Evolutionary conservation across 176 grass and related monocot genomes (phyloP).

Genomic region (Poa annua): DNA sequence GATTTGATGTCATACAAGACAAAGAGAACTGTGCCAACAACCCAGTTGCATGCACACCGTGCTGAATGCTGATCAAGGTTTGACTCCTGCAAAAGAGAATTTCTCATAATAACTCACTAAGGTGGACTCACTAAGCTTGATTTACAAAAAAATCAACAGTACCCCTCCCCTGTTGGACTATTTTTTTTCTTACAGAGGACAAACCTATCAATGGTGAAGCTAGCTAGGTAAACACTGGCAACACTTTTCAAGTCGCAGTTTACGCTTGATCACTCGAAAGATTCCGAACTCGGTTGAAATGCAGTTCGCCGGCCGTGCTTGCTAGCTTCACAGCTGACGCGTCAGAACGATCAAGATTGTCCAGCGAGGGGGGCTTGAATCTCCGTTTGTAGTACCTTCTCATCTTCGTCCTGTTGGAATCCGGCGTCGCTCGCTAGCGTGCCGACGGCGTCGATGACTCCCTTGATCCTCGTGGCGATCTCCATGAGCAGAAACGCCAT

Average conservation of each 20-base stretch:
- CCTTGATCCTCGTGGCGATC: conserved; percentile 52
- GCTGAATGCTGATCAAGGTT: no score
- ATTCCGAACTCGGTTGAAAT: background rate
- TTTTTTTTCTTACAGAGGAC: no score
- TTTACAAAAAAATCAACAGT: no score
- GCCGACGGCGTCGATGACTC: conserved; percentile 55
- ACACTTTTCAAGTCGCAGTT: background rate
- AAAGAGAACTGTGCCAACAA: no score
- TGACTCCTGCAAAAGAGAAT: no score
- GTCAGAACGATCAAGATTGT: background rate
- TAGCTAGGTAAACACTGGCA: background rate
- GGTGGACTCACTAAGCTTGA: no score
- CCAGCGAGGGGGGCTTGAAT: conserved; percentile 9
- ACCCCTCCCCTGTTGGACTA: no score
- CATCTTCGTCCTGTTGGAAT: conserved; percentile 43
- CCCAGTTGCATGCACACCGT: no score
- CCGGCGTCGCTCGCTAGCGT: conserved; percentile 40
- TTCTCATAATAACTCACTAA: no score
- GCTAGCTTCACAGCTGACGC: background rate
- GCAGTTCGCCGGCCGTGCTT: conserved; percentile 9
- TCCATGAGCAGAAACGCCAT: conserved; percentile 54
- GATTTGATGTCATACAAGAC: no score
- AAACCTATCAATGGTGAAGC: background rate
- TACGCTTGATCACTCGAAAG: background rate
- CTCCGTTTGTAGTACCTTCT: background rate